Evolutionary conservation across 345 rosid genomes (phyloP), one percentile per base, ranked within the genome.

Genomic region (Ceriops tagal): DNA sequence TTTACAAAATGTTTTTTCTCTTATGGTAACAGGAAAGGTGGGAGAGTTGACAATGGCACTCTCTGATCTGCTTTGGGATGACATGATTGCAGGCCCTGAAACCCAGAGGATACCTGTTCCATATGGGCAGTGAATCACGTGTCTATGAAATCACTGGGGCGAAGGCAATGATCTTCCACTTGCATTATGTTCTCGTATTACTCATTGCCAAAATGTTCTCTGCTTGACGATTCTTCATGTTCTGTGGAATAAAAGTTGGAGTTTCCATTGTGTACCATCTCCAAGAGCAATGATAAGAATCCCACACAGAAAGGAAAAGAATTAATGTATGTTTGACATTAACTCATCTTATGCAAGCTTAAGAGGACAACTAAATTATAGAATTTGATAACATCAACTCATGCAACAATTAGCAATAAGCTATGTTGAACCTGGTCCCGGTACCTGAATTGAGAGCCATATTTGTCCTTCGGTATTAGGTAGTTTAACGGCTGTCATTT

Each of bases 21-120:
- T 30, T 21, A 26, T 58, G 32, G 65, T 70, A 47, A 69, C 80
- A 88, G 93, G 89, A 34, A 76, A 83, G 65, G 93, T 86, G 55
- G 89, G 89, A 62, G 87, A 83, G 71, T 57, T 88, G 77, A 86
- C 93, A 22, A 80, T 83, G 84, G 87, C 89, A 24, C 85, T 88
- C 27, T 88, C 88, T 13, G 82, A 86, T 79, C 71, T 86, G 71
- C 76, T 88, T 20, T 88, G 93, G 93, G 78, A 83, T 31, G 93
- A 88, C 66, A 88, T 88, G 89, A 84, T 80, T 28, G 87, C 81
- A 11, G 91, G 91, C 43, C 73, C 82, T 5, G 82, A 71, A 37
- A 77, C 71, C 5, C 81, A 66, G 64, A 85, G 93, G 82, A 15
- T 85, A 8, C 58, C 46, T 6, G 79, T 86, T 67, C 81, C 82